Conservation (phyloP, 169 alveolate genomes). For the Blepharisma undulans region DNA sequence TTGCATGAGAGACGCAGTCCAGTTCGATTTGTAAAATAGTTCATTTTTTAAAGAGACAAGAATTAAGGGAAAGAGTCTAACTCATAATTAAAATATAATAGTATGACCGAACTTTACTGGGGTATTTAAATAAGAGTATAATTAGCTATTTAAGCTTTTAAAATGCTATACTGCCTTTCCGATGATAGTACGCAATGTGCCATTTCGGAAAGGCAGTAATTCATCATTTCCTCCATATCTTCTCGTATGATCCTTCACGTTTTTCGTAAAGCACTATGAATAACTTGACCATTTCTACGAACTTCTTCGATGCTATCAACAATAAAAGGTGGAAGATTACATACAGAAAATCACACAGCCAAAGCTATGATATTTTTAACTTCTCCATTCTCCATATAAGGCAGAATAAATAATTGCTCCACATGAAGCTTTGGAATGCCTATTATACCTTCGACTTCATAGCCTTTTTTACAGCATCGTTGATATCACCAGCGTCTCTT, state of each 20-base stretch:
- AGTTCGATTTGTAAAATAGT: neutral
- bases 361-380: neutral
- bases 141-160: too few species aligned
- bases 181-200: too few species aligned
- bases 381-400: neutral
- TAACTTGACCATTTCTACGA: neutral
- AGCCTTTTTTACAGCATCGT: neutral
- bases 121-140: too few species aligned
- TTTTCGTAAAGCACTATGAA: neutral
- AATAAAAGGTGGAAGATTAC: neutral
- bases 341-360: neutral
- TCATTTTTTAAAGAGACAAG: neutral
- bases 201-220: too few species aligned
- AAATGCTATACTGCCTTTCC: too few species aligned
- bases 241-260: neutral
- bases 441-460: neutral
- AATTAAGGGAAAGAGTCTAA: too few species aligned
- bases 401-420: conserved; percentile 21
- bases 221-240: neutral
- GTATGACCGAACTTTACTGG: too few species aligned
- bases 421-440: conserved; percentile 12
- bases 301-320: neutral
- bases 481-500: neutral
- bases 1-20: neutral
- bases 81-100: too few species aligned